Percentiles rank a stretch among this genome's conserved stretches.
Conservation (phyloP, 148 eudicot genomes). For the Arctostaphylos glauca region DNA sequence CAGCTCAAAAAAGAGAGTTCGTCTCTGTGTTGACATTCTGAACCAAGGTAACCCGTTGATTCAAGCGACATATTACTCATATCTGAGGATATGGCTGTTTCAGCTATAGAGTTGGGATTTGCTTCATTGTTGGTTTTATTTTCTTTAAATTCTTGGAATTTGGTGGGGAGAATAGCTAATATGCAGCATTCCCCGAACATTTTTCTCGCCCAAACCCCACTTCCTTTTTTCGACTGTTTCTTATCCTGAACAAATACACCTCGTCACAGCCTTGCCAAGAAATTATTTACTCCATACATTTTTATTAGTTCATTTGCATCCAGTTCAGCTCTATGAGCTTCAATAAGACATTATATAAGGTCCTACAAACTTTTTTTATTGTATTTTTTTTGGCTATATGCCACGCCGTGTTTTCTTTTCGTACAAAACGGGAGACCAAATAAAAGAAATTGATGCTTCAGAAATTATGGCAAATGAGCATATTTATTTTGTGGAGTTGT, state of each 20-base stretch:
- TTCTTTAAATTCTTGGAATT: background rate
- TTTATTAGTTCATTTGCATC: background rate
- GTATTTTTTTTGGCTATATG: background rate
- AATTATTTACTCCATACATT: background rate
- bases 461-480: background rate
- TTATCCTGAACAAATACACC: background rate
- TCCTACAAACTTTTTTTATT: background rate
- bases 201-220: background rate
- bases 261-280: background rate
- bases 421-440: background rate
- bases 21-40: background rate
- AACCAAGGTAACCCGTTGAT: background rate
- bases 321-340: background rate
- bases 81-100: constrained; percentile 1
- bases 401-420: background rate
- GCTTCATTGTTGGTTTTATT: background rate
- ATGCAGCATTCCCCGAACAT: background rate
- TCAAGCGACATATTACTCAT: background rate
- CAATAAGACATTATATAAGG: background rate
- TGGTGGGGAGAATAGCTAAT: background rate
- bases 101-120: constrained; percentile 3
- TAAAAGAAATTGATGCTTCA: background rate
- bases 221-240: background rate
- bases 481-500: background rate
- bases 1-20: background rate